Conservation (phyloP, 768 basidiomycete genomes). For the Exidia glandulosa region DNA sequence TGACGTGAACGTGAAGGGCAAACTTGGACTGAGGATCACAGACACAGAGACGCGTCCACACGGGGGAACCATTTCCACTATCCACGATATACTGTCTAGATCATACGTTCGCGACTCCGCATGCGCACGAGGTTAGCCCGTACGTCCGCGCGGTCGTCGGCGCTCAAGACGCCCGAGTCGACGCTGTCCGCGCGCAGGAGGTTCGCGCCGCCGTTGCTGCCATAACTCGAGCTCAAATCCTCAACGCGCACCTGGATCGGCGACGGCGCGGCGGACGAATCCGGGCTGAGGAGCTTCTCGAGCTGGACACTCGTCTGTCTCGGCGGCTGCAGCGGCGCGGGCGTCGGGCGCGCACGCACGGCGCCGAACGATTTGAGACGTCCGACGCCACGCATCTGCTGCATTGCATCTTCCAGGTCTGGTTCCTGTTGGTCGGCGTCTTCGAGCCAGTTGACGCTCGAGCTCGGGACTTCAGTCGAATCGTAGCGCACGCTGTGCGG, state of each 20-base stretch:
- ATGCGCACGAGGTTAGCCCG: neutral
- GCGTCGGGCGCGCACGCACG: slow-evolving; percentile 3
- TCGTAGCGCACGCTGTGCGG: neutral
- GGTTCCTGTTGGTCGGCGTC: neutral
- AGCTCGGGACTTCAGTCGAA: neutral
- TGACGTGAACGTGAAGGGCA: too few species aligned
- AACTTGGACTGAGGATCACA: too few species aligned
- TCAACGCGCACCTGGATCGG: neutral
- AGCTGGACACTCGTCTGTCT: neutral
- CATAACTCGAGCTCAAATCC: too few species aligned
- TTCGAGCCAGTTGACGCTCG: neutral
- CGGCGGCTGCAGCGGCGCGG: neutral
- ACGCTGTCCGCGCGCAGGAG: neutral
- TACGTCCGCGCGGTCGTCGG: neutral
- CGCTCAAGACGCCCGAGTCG: neutral
- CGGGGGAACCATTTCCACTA: too few species aligned
- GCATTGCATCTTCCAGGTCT: neutral
- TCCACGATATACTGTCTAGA: too few species aligned
- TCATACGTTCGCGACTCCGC: neutral
- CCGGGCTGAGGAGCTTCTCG: neutral
- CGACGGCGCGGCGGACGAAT: neutral
- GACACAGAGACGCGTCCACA: too few species aligned
- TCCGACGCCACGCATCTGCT: neutral
- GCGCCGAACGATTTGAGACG: slow-evolving; percentile 3
- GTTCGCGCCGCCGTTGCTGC: neutral